Percentiles rank a stretch among this genome's conserved stretches.
Conservation (phyloP, 208 protist species). For the Naegleria fowleri region DNA sequence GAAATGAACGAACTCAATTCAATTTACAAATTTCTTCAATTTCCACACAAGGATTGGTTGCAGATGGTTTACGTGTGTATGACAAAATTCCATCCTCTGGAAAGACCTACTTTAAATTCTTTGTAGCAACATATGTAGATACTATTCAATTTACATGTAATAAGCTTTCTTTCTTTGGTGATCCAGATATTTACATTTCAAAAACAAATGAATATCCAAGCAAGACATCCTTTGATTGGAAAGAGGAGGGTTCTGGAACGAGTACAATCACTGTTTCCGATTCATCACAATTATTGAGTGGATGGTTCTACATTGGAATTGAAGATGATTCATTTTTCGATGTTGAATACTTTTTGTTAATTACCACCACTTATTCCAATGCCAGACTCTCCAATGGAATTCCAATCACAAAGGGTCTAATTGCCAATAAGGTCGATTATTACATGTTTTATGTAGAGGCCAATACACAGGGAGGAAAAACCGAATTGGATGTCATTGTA, state of each 20-base stretch:
- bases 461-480: neutral
- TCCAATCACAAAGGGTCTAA: neutral
- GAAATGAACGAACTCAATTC: neutral
- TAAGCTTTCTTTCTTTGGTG: neutral
- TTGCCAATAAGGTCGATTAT: neutral
- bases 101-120: neutral
- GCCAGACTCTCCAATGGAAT: neutral
- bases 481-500: neutral
- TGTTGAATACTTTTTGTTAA: neutral
- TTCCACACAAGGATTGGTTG: neutral
- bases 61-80: neutral
- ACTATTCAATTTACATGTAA: neutral
- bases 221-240: neutral
- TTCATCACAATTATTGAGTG: neutral
- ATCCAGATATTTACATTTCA: neutral
- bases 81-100: neutral
- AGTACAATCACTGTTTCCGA: neutral
- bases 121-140: neutral
- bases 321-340: neutral
- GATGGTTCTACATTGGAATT: neutral
- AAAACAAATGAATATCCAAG: neutral
- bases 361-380: neutral
- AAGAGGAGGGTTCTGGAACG: neutral
- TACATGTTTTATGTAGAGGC: neutral
- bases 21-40: neutral